Evolutionary conservation across 768 basidiomycete species (phyloP).

Genomic region (Lactarius tabidus): DNA sequence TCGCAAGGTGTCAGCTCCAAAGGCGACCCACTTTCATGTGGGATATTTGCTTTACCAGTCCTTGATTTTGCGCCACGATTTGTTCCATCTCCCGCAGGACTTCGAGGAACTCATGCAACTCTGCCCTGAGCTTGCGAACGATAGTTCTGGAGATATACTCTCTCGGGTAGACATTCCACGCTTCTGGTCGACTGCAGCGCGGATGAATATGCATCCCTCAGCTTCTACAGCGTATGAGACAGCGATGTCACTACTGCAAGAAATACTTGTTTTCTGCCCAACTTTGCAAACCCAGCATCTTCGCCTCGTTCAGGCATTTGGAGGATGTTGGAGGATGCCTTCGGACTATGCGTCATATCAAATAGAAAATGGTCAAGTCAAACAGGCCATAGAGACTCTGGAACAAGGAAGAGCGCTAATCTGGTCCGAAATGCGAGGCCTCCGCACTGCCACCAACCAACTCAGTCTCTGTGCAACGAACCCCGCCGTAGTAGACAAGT

Average conservation of each 20-base stretch:
- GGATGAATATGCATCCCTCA: too few relatives aligned
- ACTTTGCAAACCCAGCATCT: too few relatives aligned
- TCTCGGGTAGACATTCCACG: background rate
- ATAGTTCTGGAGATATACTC: background rate
- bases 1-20: too few relatives aligned
- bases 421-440: background rate
- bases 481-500: background rate
- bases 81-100: background rate
- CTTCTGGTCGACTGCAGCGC: too few relatives aligned
- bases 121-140: background rate
- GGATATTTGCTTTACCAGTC: too few relatives aligned
- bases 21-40: too few relatives aligned
- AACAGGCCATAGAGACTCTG: background rate
- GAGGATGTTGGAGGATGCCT: background rate
- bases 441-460: background rate
- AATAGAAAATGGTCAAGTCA: background rate
- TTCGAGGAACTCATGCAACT: background rate
- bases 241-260: too few relatives aligned
- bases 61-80: background rate
- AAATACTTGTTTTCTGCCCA: too few relatives aligned
- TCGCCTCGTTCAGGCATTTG: background rate
- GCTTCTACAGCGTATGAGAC: too few relatives aligned
- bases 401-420: conserved; percentile 5
- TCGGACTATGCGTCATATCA: background rate
- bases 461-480: background rate